Base-by-base conservation (phyloP, 108 stramenopile genomes). In the Seminavis robusta region DNA sequence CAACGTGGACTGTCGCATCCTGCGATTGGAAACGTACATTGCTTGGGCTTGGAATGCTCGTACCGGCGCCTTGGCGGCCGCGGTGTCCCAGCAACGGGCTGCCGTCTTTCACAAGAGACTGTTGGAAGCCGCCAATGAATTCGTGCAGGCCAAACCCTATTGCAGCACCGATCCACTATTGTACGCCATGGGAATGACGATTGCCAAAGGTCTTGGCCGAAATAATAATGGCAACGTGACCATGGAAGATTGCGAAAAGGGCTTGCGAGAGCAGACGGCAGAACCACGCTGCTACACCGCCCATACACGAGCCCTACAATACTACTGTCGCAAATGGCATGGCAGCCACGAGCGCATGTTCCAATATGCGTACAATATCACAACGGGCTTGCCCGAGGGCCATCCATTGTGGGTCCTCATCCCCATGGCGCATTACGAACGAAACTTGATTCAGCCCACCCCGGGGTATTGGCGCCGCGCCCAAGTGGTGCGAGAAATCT, bases 341-440 rank as follows among this genome's bases (percentile, higher is more conserved):
- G 43, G 43, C n/a, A 19, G 17, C 8, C 43, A 44, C 16, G 11
- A 44, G 15, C 15, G 20, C n/a, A 44, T 44, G 43, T 44, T 44
- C n/a, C 5, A 15, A 19, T 44, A 44, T 17, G 43, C 16, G 43
- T 6, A n/a, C 7, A 19, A 15, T 6, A 17, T 44, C n/a, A 44
- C 43, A 15, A 44, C 11, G 17, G 43, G 16, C 20, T 44, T 44
- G 43, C 43, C 43, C n/a, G 8, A 15, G 11, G 43, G 43, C n/a
- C 43, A 44, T 44, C 43, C 43, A 6, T n/a, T 44, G 7, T 44
- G 43, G 43, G 43, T n/a, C 6, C 20, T 44, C 17, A 17, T 44
- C n/a, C 43, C 43, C 43, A 44, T 44, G 43, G 43, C 43, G n/a
- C 43, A 44, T n/a, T 44, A n/a, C 15, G 43, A 44, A n/a, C 43